Base-by-base conservation (phyloP, 1,284 basidiomycete species). In the Paramarasmius palmivorus region DNA sequence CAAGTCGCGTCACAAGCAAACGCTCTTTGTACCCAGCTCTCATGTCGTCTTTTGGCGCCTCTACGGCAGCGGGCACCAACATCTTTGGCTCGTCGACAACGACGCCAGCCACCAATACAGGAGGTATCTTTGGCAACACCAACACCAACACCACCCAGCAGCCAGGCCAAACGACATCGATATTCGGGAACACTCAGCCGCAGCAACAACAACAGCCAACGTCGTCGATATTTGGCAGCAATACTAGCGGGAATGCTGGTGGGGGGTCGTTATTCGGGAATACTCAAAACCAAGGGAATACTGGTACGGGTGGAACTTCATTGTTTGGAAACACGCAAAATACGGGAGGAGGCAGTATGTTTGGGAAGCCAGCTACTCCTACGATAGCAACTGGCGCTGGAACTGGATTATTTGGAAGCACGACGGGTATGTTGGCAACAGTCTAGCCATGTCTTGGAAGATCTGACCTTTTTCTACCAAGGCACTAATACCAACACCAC, bases 321-420 rank as follows among this genome's bases (percentile, higher is more conserved):
- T 32, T 32, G 29, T 32, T 32, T 12, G 29, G 29, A 6, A 6
- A 32, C n/a, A n/a, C n/a, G 12, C 29, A 32, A 32, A 32, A 32
- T 32, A 32, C 29, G 6, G 29, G 29, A 6, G 12, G 63, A 17
- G 63, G 65, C 6, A 65, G 68, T 29, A 59, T 75, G 34, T 76
- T 76, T 57, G 73, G 73, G 19, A 69, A 58, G 50, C 63, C 63
- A 17, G 48, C 57, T 32, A 59, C 60, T 39, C 54, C 29, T 6
- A 32, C 29, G 7, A 32, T 12, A 12, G 29, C 7, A 32, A 32
- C 29, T 6, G 29, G 29, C 7, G 12, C 29, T 6, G 29, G 29
- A 6, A 12, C 7, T 32, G 29, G 29, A 12, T 12, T 32, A 32
- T 32, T 32, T 32, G 29, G 29, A 6, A 32, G 29, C 12, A 32